Conservation (phyloP, 805 yeast species). For the Starmerella apis region DNA sequence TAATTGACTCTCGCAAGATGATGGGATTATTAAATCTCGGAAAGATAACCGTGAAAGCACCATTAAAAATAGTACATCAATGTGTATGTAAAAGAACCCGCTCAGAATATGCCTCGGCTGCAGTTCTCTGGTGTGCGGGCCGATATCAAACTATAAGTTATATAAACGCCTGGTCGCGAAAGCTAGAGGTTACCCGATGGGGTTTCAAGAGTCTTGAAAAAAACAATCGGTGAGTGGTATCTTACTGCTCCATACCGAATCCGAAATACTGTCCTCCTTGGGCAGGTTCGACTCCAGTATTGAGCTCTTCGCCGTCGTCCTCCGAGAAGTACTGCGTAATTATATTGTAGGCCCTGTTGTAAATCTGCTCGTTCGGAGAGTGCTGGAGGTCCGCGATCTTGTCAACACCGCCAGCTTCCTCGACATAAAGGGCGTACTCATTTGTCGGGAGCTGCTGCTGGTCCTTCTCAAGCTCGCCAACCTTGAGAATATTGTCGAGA, state of each 20-base stretch:
- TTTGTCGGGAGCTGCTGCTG: constrained; percentile 57
- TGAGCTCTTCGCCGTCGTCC: constrained; percentile 54
- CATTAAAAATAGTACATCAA: not conserved
- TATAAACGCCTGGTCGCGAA: not conserved
- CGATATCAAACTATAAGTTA: not conserved
- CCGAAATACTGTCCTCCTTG: constrained; percentile 77
- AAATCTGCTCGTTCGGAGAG: constrained; percentile 83
- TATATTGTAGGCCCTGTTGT: constrained; percentile 78
- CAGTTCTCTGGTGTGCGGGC: not conserved
- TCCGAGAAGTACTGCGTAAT: constrained; percentile 86
- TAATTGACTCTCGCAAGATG: too few relatives aligned
- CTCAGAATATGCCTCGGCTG: not conserved
- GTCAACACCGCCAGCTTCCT: constrained; percentile 98
- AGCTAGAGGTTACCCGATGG: not conserved
- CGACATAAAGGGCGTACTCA: constrained; percentile 82
- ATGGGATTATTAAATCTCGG: too few relatives aligned
- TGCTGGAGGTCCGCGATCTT: constrained; percentile 87
- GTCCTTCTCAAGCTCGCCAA: constrained; percentile 89
- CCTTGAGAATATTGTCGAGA: constrained; percentile 80
- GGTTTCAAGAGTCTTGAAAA: not conserved
- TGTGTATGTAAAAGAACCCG: not conserved
- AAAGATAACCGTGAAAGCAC: too few relatives aligned
- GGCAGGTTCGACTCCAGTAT: constrained; percentile 54
- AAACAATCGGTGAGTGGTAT: not conserved
- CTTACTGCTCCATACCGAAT: constrained; percentile 43